Base-by-base conservation (phyloP, 305 asterid species). In the Fraxinus angustifolia region DNA sequence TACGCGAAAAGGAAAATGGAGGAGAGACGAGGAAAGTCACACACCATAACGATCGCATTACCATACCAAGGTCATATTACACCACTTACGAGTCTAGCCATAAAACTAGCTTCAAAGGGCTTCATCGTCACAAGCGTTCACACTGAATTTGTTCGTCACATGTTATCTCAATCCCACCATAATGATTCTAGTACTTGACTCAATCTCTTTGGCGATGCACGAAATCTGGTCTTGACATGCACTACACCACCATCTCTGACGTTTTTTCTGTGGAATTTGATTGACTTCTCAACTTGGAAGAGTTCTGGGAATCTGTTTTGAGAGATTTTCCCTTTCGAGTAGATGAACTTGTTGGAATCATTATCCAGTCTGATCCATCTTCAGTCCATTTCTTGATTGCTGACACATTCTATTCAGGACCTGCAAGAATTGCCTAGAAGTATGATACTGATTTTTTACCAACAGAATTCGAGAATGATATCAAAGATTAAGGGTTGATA, bases 391-490 rank as follows among this genome's bases (percentile, higher is more conserved):
- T 83, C 56, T 67, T 89, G 88, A 76, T 86, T 5, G 84, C 88
- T 19, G 90, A 90, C 50, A 88, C 90, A 31, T 88, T 86, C 45
- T 88, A 75, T 72, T 85, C 84, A 0, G 88, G 89, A 90, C 86
- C 88, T 0, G 65, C 75, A 0, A 5, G 12, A 74, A 79, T 88
- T 77, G 90, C 89, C 90, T 33, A 70, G 8, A 88, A 88, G 53
- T 82, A 85, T 7, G 88, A 81, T 4, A 65, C 62, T 0, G 80
- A 75, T 84, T 73, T 83, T 10, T 71, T 89, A 31, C 92, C 96
- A 0, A 35, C 3, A 0, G 94, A 88, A 7, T 89, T 84, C 4
- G 79, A 82, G 73, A 77, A 83, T 0, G 31, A 56, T 1, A 26
- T 85, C 19, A 73, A 36, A 75, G 85, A 82, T 38, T 76, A 79